Percentiles rank a stretch among this genome's conserved stretches.
Conservation (phyloP, 2,329 filamentous ascomycete genomes). For the Myrmaecium sp. region DNA sequence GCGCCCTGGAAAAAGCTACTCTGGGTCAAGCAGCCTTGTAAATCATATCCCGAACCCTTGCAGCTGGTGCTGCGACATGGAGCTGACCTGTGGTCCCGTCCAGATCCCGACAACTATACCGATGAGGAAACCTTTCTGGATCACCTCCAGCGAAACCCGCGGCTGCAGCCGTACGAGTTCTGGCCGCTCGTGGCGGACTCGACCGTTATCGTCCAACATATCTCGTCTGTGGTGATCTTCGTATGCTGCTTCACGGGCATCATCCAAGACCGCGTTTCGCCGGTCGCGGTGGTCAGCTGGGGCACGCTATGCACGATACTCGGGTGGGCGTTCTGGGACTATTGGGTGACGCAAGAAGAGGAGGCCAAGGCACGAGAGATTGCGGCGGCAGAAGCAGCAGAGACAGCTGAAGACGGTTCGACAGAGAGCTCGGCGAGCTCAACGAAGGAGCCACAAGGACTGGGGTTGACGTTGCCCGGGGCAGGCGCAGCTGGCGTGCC, state of each 20-base stretch:
- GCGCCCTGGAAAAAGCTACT: slow-evolving; percentile 86
- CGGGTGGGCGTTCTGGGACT: slow-evolving; percentile 84
- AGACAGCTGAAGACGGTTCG: slow-evolving; percentile 9
- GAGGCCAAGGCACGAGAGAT: slow-evolving; percentile 28
- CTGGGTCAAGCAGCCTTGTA: slow-evolving; percentile 94
- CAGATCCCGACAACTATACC: slow-evolving; percentile 97
- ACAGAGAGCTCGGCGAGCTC: slow-evolving; percentile 6
- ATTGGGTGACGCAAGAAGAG: slow-evolving; percentile 64
- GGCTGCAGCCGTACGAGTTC: slow-evolving; percentile 90
- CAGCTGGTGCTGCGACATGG: too few relatives aligned
- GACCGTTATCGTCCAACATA: slow-evolving; percentile 92
- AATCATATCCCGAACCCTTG: slow-evolving; percentile 15
- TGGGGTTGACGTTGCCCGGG: slow-evolving; percentile 22
- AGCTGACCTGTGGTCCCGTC: too few relatives aligned
- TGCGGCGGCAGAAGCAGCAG: slow-evolving; percentile 7
- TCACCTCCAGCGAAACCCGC: slow-evolving; percentile 84
- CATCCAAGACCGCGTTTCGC: slow-evolving; percentile 70
- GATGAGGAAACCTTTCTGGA: slow-evolving; percentile 94
- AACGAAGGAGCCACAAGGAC: slow-evolving; percentile 17
- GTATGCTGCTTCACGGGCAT: slow-evolving; percentile 88
- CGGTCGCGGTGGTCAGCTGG: slow-evolving; percentile 74
- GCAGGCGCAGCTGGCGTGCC: slow-evolving; percentile 3
- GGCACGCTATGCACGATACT: slow-evolving; percentile 67
- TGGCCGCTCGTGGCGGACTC: slow-evolving; percentile 92
- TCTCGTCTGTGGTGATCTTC: slow-evolving; percentile 89